Base-by-base conservation (phyloP, 257 asterid genomes). In the Lantana camara region DNA sequence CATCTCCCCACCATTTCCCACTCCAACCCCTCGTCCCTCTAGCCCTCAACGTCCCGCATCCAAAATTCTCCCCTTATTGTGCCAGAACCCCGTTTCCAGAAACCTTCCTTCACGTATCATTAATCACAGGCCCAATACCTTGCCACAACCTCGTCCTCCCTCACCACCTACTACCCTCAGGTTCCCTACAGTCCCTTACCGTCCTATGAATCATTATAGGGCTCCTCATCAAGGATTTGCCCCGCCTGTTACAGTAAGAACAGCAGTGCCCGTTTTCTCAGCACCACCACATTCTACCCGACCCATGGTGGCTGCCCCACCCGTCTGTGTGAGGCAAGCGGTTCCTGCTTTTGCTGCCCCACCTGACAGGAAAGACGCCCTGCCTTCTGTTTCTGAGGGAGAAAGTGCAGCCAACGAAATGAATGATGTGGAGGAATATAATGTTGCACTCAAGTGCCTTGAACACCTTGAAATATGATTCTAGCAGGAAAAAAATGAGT, bases 381-480 rank as follows among this genome's bases (percentile, higher is more conserved):
- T 17, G 23, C 67, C 73, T 1, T 42, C 73, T 47, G 62, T 44
- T 12, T 51, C 68, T n/a, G n/a, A n/a, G 0, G 17, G 34, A 22
- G 35, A 66, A 16, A 15, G 48, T 38, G 67, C 62, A 47, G 5
- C 74, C 68, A 57, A 45, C 70, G 21, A 71, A 67, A 72, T 56
- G 66, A 57, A 72, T 11, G 82, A 76, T 21, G 68, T 78, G 0
- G 83, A 79, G 19, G 93, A 86, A 73, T 76, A 85, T 40, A 81
- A 27, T 27, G 32, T 83, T 2, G 93, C 82, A 19, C 74, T 82
- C 72, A 86, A 69, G 72, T 82, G 93, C 83, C 74, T 86, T 74
- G 95, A 86, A 73, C 90, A 84, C 73, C 96, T 89, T 16, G 85
- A 81, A 66, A 77, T 86, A 38, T 89, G 83, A 85, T 57, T 14